Evolutionary conservation across 495 filamentous ascomycete species (phyloP), one percentile per base, ranked within the genome.

Genomic region (Penicillium pulvis): DNA sequence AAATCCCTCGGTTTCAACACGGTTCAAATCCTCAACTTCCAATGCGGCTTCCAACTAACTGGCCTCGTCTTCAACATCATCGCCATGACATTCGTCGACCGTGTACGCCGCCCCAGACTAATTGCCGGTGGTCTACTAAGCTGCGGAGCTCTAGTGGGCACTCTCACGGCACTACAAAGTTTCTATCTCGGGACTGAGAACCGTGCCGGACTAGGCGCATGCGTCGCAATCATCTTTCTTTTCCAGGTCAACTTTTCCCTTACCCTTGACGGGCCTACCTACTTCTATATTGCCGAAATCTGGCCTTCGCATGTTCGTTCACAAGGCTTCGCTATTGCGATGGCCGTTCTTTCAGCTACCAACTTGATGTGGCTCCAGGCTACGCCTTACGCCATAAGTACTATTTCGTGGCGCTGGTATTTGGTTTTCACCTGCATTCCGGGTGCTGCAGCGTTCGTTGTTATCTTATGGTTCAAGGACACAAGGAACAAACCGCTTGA

Each of bases 1-100:
- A 14, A 43, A 47, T 35, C 26, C n/a, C 53, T 55, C n/a, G 53
- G 53, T 6, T 55, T 55, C 28, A 17, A 55, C 17, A 55, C 43
- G 2, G 42, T 55, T 33, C 53, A 55, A 6, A 46, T 55, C 20
- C 41, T 46, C 1, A 45, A 45, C 10, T 55, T 55, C 41, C 53
- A 55, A 16, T 30, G 24, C 42, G 45, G 54, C 5, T 56, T 56
- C 23, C 44, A 56, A 49, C 41, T 47, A 14, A 49, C 36, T 2
- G 44, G 44, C 8, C 26, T 49, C 6, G 54, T 56, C 14, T 48
- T 47, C 31, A 49, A 49, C 20, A 36, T 47, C n/a, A 9, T 48
- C 24, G 33, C 54, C 0, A 56, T 56, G 45, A 17, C 26, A 31
- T 49, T 46, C 23, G 44, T 56, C 41, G 45, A 49, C 17, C 30